Evolutionary conservation across 108 stramenopile species (phyloP).

Genomic region (Parmales sp.): DNA sequence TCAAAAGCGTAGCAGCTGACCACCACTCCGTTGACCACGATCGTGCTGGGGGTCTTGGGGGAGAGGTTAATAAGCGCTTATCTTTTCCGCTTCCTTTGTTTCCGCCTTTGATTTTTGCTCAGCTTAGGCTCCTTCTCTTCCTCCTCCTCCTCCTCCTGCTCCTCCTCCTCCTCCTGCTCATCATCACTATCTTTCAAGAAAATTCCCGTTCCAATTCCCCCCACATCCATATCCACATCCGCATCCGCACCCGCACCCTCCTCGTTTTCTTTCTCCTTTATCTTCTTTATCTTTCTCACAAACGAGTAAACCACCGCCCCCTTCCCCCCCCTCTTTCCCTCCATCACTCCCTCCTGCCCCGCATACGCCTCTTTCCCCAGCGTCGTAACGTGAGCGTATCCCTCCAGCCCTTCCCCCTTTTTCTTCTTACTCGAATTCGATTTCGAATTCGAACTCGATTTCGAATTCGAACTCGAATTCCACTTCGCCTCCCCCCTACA

Average conservation of each 20-base stretch:
- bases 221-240: not conserved
- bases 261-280: not conserved
- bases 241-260: not conserved
- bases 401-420: not conserved
- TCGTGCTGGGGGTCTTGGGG: too few relatives aligned
- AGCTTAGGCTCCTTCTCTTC: not conserved
- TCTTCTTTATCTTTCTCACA: not conserved
- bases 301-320: not conserved
- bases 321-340: not conserved
- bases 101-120: not conserved
- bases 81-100: not conserved
- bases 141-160: not conserved
- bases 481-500: too few relatives aligned
- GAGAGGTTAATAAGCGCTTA: too few relatives aligned
- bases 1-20: too few relatives aligned
- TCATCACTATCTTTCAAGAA: not conserved
- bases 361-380: not conserved
- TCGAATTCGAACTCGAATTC: not conserved
- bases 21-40: too few relatives aligned
- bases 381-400: not conserved
- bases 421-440: not conserved
- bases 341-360: not conserved
- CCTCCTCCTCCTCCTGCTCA: too few relatives aligned
- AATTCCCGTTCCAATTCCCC: not conserved
- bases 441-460: not conserved